phyloP scores from a whole-genome alignment of 2,329 filamentous ascomycete species.

The Cytospora leucostoma region DNA sequence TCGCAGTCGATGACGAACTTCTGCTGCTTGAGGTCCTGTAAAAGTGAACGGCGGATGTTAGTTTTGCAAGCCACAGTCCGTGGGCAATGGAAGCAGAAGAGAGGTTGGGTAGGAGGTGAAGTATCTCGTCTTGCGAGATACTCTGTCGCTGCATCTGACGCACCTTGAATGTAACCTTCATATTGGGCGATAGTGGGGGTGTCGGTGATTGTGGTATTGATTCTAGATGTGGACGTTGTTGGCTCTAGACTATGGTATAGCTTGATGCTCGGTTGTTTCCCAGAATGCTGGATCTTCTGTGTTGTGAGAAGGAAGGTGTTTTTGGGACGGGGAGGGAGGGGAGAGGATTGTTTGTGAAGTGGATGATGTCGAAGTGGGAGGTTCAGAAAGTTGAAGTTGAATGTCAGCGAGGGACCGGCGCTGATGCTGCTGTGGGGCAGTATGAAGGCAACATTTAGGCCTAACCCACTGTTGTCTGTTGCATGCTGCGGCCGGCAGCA shows the following conservation, averaged over 20 bases:
- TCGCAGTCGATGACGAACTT: conserved; percentile 97
- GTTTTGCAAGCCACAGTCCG: conserved; percentile 14
- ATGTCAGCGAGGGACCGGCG: conserved; percentile 4
- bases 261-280: conserved; percentile 3
- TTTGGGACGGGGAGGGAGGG: conserved; percentile 18
- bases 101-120: not conserved
- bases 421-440: conserved; percentile 2
- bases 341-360: not conserved
- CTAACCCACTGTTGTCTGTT: no score
- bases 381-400: conserved; percentile 2
- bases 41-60: conserved; percentile 28
- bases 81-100: conserved; percentile 12
- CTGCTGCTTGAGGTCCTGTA: conserved; percentile 94
- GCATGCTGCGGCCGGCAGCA: not conserved
- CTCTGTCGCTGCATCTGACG: conserved; percentile 32
- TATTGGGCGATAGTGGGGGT: conserved; percentile 46
- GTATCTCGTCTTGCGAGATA: conserved; percentile 2
- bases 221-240: conserved; percentile 37
- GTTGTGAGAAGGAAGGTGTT: conserved; percentile 14
- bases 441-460: no score
- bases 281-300: not conserved
- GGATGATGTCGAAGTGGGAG: conserved; percentile 19
- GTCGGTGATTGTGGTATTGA: no score
- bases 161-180: conserved; percentile 71
- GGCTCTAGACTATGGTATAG: not conserved